Evolutionary conservation across 257 asterid genomes (phyloP), one percentile per base, ranked within the genome.

Genomic region (Ocimum tenuiflorum): DNA sequence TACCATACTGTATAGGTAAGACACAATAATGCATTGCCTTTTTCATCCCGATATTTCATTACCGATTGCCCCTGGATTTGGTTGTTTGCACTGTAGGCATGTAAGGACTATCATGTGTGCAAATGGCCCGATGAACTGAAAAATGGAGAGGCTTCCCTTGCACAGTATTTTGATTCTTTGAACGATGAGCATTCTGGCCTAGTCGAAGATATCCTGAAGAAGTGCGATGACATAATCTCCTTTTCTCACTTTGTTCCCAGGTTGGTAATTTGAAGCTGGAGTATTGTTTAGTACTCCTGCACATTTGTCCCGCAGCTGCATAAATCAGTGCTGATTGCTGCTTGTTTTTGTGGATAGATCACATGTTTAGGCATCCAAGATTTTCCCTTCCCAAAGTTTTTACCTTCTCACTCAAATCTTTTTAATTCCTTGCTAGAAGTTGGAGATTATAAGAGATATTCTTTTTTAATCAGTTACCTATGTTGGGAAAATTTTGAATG

Each of bases 181-280:
- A 91, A 91, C 75, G 91, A 81, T 63, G 70, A 84, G 73, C 77
- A 80, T 71, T 58, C 73, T 63, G 61, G 78, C 63, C 57, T 22
- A 38, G 59, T 90, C 6, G 70, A 80, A 61, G 92, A 86, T 72
- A 84, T 91, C 55, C 63, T 77, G 79, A 71, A 57, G 77, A 81
- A 68, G 57, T 82, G 96, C 85, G 78, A 74, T 58, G 82, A 77
- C 46, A 74, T 90, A 68, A 79, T 90, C 58, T 82, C 91, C 8
- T 84, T 88, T 70, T 90, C 97, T 51, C 97, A 90, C 84, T 88
- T 90, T 72, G 75, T 90, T 63, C 97, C 97, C 1, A 84, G 97
- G 97, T 84, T 22, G 60, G 95, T 75, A 46, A 62, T 13, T 36
- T 58, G 47, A 75, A 53, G 17, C 53, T 48, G 47, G 51, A 38